Conservation (phyloP, 768 basidiomycete genomes). For the Trametes elegans region DNA sequence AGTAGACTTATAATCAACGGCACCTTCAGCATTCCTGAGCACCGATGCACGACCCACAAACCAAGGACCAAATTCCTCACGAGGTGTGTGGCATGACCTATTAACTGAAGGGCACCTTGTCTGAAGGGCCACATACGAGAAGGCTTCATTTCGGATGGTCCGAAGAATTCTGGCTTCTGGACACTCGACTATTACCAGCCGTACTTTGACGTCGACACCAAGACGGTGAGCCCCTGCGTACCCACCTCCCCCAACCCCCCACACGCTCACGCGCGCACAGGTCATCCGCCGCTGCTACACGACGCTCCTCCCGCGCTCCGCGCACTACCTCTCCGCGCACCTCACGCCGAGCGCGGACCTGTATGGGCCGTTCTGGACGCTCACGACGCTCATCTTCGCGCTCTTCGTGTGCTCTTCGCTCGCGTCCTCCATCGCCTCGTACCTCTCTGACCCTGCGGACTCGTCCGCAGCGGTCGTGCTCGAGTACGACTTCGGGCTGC, state of each 20-base stretch:
- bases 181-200: slow-evolving; percentile 81
- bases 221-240: slow-evolving; percentile 44
- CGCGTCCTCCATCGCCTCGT: slow-evolving; percentile 83
- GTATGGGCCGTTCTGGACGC: slow-evolving; percentile 96
- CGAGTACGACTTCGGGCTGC: slow-evolving; percentile 83
- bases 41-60: slow-evolving; percentile 25
- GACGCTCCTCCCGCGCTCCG: slow-evolving; percentile 71
- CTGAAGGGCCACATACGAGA: background rate
- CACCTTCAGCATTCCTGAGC: slow-evolving; percentile 24
- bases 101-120: too few species aligned
- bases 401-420: slow-evolving; percentile 94
- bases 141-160: slow-evolving; percentile 67
- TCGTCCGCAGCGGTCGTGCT: slow-evolving; percentile 39
- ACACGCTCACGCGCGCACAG: slow-evolving; percentile 32
- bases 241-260: background rate
- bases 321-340: slow-evolving; percentile 60
- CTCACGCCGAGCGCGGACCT: slow-evolving; percentile 68
- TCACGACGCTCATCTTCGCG: slow-evolving; percentile 90
- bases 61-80: slow-evolving; percentile 10
- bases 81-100: slow-evolving; percentile 13
- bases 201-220: slow-evolving; percentile 88
- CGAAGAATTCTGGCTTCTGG: slow-evolving; percentile 63
- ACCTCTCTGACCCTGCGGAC: slow-evolving; percentile 60
- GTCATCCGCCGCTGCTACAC: slow-evolving; percentile 74
- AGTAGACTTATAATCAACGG: background rate